Base-by-base conservation (phyloP, 2,329 filamentous ascomycete species). In the Penicillium sp. region DNA sequence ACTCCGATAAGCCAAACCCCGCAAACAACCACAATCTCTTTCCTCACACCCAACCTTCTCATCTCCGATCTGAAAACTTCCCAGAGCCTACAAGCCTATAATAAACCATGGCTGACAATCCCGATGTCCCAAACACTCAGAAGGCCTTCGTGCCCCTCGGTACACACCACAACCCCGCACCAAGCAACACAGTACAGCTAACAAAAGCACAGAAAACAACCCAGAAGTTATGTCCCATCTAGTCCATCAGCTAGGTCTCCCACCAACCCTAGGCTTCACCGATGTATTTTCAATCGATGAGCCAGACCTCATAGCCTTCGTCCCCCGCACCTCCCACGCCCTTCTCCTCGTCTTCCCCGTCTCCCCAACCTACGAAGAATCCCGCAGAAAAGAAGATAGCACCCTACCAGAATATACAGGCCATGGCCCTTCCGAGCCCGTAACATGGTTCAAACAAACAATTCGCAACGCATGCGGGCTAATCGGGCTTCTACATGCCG, bases 401-500 rank as follows among this genome's bases (percentile, higher is more conserved):
- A 72, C 82, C 22, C 78, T 79, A 43, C 63, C 78, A 2, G 84
- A 86, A 39, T 96, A 96, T 78, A 71, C 73, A 0, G 89, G 88
- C 44, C 81, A 80, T 19, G 92, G 92, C 1, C 76, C 82, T 0
- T 70, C 68, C 0, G 91, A 97, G 70, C 88, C 90, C 5, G 90
- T 97, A 0, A 70, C 96, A 8, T 99, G 93, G 95, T 98, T 93
- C 82, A 90, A 86, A 66, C 93, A 98, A 79, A 98, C 93, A 0
- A 97, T 98, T 67, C 85, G 90, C 59, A 96, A 98, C 72, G 91
- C 93, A 0, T 98, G 93, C 73, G 93, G 93, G 0, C 78, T 96
- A 45, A 96, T 97, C 79, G 95, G 90, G 0, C 76, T 98, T 27
- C 73, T 98, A 46, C 95, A 98, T 72, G 90, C 88, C 19, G 85